These are phyloP conservation scores for Jacaranda mimosifolia DNA, from an alignment of 257 asterid genomes.

Conservation along the genomic window DNA sequence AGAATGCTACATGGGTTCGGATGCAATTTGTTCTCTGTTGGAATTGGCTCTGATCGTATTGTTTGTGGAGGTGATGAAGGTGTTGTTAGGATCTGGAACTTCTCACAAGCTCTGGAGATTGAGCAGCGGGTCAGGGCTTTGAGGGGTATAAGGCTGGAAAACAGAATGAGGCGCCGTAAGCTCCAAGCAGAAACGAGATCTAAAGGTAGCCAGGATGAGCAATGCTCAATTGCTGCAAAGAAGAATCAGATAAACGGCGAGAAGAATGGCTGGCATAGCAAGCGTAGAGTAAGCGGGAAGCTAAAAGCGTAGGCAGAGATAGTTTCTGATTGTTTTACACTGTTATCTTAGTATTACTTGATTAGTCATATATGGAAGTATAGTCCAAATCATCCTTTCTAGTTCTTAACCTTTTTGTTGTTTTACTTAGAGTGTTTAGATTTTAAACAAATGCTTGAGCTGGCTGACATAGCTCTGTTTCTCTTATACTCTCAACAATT, in stretches of 20 bases:
- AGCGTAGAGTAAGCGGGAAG: conserved; percentile 79
- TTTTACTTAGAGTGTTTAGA: not conserved
- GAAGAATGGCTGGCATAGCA: conserved; percentile 75
- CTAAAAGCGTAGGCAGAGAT: conserved; percentile 57
- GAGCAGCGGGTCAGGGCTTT: conserved; percentile 63
- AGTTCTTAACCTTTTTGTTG: not conserved
- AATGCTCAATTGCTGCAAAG: conserved; percentile 82
- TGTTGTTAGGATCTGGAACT: conserved; percentile 89
- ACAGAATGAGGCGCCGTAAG: conserved; percentile 84
- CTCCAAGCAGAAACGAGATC: conserved; percentile 54
- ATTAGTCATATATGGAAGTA: conserved; percentile 12
- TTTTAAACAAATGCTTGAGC: conserved; percentile 15
- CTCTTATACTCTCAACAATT: too few relatives aligned
- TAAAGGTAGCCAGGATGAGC: conserved; percentile 64
- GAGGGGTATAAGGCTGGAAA: conserved; percentile 76
- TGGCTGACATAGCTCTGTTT: not conserved
- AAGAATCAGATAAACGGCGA: conserved; percentile 71
- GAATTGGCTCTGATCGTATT: conserved; percentile 77
- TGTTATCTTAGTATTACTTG: conserved; percentile 27
- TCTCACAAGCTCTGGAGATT: conserved; percentile 84
- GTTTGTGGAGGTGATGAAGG: conserved; percentile 97
- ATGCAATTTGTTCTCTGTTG: conserved; percentile 76
- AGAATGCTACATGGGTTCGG: conserved; percentile 92
- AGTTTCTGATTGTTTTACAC: conserved; percentile 33
- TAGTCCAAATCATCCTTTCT: not conserved